Conservation (phyloP, 116 monocot genomes). For the Cymodocea nodosa region DNA sequence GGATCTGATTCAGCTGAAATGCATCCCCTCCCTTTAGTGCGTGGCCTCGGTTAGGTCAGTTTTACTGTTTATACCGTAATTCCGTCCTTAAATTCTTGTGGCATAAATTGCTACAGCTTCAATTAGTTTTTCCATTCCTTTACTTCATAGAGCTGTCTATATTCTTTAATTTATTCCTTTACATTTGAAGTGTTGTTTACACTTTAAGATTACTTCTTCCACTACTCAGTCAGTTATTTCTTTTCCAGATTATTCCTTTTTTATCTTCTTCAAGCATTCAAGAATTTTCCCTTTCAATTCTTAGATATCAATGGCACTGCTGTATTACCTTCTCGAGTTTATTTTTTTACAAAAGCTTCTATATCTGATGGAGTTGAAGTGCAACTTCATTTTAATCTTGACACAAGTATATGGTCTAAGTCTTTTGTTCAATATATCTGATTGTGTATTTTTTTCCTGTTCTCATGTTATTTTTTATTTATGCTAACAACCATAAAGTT, state of each 20-base stretch:
- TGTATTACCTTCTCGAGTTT: no score
- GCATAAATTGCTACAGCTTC: slow-evolving; percentile 20
- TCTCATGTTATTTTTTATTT: no score
- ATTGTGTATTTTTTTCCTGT: no score
- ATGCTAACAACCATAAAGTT: no score
- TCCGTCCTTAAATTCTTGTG: slow-evolving; percentile 22
- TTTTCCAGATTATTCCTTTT: background rate
- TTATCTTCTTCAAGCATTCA: background rate
- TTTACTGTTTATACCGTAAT: slow-evolving; percentile 49
- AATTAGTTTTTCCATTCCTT: slow-evolving; percentile 17
- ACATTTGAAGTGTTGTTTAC: slow-evolving; percentile 4
- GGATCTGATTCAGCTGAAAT: slow-evolving; percentile 72
- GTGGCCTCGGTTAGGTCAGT: slow-evolving; percentile 84
- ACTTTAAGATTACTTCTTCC: slow-evolving; percentile 5
- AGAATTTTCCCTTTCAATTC: background rate
- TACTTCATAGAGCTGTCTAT: slow-evolving; percentile 16
- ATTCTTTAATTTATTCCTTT: slow-evolving; percentile 3
- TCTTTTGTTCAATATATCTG: no score
- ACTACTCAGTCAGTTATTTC: slow-evolving; percentile 1
- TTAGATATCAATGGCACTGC: background rate
- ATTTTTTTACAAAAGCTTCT: no score
- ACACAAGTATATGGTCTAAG: no score
- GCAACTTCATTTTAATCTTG: no score
- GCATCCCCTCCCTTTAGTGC: slow-evolving; percentile 41
- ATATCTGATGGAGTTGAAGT: no score